Evolutionary conservation across 169 alveolate genomes (phyloP).

Genomic region (Eimeria falciformis): DNA sequence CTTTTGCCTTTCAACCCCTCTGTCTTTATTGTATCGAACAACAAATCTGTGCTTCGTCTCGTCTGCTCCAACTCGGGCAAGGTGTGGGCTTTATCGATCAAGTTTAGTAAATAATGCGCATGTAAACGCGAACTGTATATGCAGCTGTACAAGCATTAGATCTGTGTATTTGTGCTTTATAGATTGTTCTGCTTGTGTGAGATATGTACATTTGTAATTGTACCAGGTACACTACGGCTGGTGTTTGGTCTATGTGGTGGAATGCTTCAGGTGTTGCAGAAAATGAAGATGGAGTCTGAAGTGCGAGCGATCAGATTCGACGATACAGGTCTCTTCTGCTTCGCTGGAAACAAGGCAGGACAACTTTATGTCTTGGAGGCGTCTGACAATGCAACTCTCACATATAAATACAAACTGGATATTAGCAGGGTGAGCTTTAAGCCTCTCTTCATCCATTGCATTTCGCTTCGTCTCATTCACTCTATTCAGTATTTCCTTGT

Average conservation of each 20-base stretch:
- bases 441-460: no score
- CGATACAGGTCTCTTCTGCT: conserved; percentile 80
- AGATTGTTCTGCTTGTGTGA: no score
- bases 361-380: conserved; percentile 74
- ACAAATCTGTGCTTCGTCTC: conserved; percentile 81
- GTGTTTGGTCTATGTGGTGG: no score
- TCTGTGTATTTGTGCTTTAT: neutral
- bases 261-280: conserved; percentile 39
- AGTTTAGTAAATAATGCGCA: neutral
- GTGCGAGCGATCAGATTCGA: conserved; percentile 81
- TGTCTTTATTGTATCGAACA: conserved; percentile 81
- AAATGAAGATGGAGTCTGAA: conserved; percentile 78
- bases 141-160: neutral
- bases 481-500: no score
- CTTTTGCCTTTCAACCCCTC: conserved; percentile 76
- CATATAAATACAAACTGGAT: conserved; percentile 75
- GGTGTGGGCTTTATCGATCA: no score
- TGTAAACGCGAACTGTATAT: neutral
- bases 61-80: conserved; percentile 73
- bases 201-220: no score
- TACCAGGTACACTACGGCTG: no score
- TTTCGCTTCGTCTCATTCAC: no score
- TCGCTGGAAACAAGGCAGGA: conserved; percentile 77
- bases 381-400: conserved; percentile 71
- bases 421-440: conserved; percentile 25